Conservation (phyloP, 164 flowering plant species). For the Magnolia changhungtana region DNA sequence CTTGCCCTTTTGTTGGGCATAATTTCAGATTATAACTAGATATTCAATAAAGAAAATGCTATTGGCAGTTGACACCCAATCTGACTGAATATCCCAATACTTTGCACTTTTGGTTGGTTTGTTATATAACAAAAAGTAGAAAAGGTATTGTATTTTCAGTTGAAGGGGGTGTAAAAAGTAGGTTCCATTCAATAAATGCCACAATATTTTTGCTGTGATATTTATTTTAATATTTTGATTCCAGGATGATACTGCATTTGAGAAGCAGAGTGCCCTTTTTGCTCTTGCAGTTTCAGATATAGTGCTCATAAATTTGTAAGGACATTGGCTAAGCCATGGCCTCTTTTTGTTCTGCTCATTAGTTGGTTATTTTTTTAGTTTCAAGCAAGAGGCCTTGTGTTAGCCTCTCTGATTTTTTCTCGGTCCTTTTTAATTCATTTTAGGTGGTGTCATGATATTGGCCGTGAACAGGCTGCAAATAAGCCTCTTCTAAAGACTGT, state of each 20-base stretch:
- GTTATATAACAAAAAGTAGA: background rate
- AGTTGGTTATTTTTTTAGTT: background rate
- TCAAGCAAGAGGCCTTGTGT: background rate
- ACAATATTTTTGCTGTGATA: background rate
- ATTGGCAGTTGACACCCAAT: background rate
- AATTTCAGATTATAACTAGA: background rate
- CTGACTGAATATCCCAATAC: background rate
- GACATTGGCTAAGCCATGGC: background rate
- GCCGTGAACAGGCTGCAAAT: constrained; percentile 99
- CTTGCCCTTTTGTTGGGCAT: background rate
- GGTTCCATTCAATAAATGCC: background rate
- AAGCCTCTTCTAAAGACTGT: constrained; percentile 96
- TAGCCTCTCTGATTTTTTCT: background rate
- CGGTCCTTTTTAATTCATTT: constrained; percentile 1
- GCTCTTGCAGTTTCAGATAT: constrained; percentile 98
- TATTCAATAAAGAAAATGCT: background rate
- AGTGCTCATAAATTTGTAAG: constrained; percentile 96
- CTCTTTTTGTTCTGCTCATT: background rate
- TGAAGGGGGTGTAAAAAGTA: background rate
- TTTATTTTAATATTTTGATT: constrained; percentile 10
- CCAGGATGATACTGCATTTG: constrained; percentile 98
- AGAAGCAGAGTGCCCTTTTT: constrained; percentile 99
- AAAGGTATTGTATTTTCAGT: background rate
- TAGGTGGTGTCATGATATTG: constrained; percentile 99
- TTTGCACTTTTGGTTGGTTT: background rate